Evolutionary conservation across 768 basidiomycete genomes (phyloP).

Genomic region (Boletus rufocinnamomeus): DNA sequence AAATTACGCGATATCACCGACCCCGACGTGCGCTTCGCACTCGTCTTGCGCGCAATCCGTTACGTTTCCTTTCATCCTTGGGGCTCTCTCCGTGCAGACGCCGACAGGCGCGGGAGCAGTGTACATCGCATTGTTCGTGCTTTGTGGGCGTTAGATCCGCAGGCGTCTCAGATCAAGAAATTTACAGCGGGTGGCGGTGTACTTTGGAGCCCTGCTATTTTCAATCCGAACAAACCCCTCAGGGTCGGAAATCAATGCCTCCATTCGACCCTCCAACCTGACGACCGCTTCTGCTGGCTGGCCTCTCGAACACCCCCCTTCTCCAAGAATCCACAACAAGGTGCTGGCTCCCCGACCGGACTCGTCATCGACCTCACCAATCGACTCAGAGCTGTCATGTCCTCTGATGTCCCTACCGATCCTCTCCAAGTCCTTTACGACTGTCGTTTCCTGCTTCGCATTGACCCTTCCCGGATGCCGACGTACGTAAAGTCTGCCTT

Average conservation of each 20-base stretch:
- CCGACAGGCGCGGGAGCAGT: slow-evolving; percentile 48
- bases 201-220: slow-evolving; percentile 57
- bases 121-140: slow-evolving; percentile 49
- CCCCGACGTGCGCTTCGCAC: slow-evolving; percentile 38
- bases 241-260: slow-evolving; percentile 21
- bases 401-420: slow-evolving; percentile 10
- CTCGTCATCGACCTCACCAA: slow-evolving; percentile 48
- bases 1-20: slow-evolving; percentile 38
- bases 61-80: slow-evolving; percentile 75
- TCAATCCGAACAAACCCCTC: slow-evolving; percentile 28
- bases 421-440: slow-evolving; percentile 57
- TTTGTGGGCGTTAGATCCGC: slow-evolving; percentile 47
- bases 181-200: slow-evolving; percentile 66
- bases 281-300: slow-evolving; percentile 54
- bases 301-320: slow-evolving; percentile 58
- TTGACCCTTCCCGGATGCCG: slow-evolving; percentile 49
- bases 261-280: slow-evolving; percentile 11
- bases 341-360: slow-evolving; percentile 24
- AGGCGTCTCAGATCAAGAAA: slow-evolving; percentile 21
- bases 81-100: slow-evolving; percentile 69
- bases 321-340: slow-evolving; percentile 33
- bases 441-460: slow-evolving; percentile 57
- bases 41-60: slow-evolving; percentile 61
- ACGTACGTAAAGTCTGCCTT: slow-evolving; percentile 35
- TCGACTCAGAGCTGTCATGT: slow-evolving; percentile 17